Evolutionary conservation across 1,139 yeast genomes (phyloP), one percentile per base, ranked within the genome.

Genomic region (Protomyces lactucae-debilis): DNA sequence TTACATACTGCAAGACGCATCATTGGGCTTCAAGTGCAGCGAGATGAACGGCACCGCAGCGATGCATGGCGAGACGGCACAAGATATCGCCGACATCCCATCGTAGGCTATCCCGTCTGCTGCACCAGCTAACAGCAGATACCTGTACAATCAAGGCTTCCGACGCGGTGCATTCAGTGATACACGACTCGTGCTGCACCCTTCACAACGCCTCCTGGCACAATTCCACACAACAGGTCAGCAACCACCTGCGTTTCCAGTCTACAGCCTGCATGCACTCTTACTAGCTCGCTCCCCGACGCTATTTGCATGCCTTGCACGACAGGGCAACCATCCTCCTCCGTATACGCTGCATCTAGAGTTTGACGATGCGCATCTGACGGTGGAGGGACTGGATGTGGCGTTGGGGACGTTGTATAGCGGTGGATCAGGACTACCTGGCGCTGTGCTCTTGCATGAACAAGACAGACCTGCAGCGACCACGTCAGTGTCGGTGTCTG

Each of bases 281-380:
- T 36, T 60, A 12, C 57, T 55, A n/a, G 59, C 64, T 37, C 59
- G 64, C 9, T 60, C 64, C 3, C 64, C 64, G 4, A 45, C 39
- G 12, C 14, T 60, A 1, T 55, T 60, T 54, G 59, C 45, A 10
- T 57, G 48, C 25, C 40, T 60, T 40, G 36, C 55, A n/a, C 36
- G 59, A 43, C 48, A 45, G 6, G 59, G 57, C 16, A 57, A 53
- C 1, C 48, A 43, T 21, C 48, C 48, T 4, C 64, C 64, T 14
- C 64, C 64, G 8, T 60, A 60, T 39, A 57, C 54, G 8, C 37
- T 60, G n/a, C 64, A 60, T 28, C 55, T 60, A 39, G 59, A 54
- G 16, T 57, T 51, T 18, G 46, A 57, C 16, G 64, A 60, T 18
- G 54, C 39, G 18, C 45, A 60, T 23, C 43, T 60, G 45, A 60